These are phyloP conservation scores for Claviceps purpurea DNA, from an alignment of 2,329 filamentous ascomycete species.

Conservation along the genomic window DNA sequence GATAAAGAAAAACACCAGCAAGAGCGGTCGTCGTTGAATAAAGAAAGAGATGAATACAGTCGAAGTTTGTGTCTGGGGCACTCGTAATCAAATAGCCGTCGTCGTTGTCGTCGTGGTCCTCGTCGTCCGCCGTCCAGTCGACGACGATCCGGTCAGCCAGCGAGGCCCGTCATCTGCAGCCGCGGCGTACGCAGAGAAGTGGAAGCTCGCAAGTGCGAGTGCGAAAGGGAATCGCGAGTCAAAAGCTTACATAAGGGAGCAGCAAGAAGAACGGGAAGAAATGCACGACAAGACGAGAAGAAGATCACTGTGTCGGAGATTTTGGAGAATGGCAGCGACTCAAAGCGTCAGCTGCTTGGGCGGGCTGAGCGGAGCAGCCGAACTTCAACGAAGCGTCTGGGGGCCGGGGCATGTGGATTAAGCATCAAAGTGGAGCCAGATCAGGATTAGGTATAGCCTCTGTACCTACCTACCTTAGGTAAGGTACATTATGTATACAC, in stretches of 20 bases:
- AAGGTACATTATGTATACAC: too few relatives aligned
- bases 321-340: background rate
- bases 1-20: background rate
- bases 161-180: conserved; percentile 5
- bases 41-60: background rate
- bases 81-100: background rate
- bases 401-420: background rate
- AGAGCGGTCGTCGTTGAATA: background rate
- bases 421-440: too few relatives aligned
- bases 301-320: background rate
- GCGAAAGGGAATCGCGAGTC: background rate
- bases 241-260: background rate
- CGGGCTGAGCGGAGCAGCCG: background rate
- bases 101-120: background rate
- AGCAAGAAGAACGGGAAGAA: background rate
- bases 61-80: background rate
- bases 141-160: conserved; percentile 5
- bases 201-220: background rate
- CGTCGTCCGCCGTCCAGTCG: conserved; percentile 4
- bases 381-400: background rate
- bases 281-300: background rate
- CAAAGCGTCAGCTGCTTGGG: too few relatives aligned
- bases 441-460: too few relatives aligned
- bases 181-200: background rate
- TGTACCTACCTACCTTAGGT: too few relatives aligned